A percentile compares a stretch with the other conserved stretches of the same genome.
Evolutionary conservation across 768 basidiomycete species (phyloP).

Genomic region (Xanthoconium purpureum): DNA sequence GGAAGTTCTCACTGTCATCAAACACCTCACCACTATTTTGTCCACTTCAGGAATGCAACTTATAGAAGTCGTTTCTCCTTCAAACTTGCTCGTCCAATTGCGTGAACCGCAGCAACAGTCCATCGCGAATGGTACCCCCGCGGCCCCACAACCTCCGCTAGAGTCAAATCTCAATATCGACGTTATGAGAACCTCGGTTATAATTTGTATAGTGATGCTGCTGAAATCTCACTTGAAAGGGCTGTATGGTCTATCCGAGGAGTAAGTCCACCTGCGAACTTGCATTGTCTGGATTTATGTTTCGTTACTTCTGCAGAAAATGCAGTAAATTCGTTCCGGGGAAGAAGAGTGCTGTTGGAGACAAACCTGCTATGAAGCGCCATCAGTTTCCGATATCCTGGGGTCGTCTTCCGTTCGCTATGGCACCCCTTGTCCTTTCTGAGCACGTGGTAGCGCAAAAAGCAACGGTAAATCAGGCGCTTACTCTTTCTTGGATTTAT

Average conservation of each 20-base stretch:
- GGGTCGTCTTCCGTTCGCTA: conserved; percentile 71
- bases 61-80: conserved; percentile 71
- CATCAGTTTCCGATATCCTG: conserved; percentile 64
- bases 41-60: conserved; percentile 81
- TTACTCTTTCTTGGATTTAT: conserved; percentile 5
- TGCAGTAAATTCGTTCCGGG: conserved; percentile 81
- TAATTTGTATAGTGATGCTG: conserved; percentile 82
- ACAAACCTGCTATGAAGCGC: conserved; percentile 69
- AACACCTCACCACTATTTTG: conserved; percentile 68
- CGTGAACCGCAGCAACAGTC: conserved; percentile 32
- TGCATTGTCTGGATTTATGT: too few relatives aligned
- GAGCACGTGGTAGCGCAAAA: conserved; percentile 64
- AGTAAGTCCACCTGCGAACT: conserved; percentile 50
- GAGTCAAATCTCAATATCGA: conserved; percentile 16
- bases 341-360: conserved; percentile 89
- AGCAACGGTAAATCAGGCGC: conserved; percentile 47
- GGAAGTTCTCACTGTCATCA: conserved; percentile 84
- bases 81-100: conserved; percentile 63
- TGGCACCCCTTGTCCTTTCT: conserved; percentile 53
- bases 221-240: conserved; percentile 83
- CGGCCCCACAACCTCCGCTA: neutral
- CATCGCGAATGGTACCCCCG: neutral
- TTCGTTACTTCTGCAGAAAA: conserved; percentile 54
- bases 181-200: conserved; percentile 65
- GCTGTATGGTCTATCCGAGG: conserved; percentile 85